phyloP scores from a whole-genome alignment of 2,329 filamentous ascomycete species.

The Helminthosporium solani region DNA sequence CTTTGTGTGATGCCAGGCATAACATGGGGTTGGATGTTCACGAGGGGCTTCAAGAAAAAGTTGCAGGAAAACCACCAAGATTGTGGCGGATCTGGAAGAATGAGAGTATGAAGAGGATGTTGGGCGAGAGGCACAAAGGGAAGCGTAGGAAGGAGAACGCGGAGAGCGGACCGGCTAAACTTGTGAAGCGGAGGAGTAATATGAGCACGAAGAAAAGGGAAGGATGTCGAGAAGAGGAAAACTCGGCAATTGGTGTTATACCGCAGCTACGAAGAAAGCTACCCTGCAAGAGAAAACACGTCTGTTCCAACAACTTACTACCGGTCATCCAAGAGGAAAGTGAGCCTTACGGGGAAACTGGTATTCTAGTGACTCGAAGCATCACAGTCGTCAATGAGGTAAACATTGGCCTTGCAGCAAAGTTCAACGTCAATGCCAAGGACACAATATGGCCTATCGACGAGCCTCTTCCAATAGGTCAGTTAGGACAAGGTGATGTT shows the following conservation, averaged over 20 bases:
- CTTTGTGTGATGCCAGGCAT: too few species aligned
- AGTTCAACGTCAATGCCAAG: background rate
- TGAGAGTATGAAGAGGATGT: background rate
- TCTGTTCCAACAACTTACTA: too few species aligned
- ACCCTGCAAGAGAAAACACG: background rate
- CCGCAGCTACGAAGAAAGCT: background rate
- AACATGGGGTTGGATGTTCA: background rate
- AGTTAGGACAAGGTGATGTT: background rate
- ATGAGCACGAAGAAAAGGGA: background rate
- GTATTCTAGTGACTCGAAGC: background rate
- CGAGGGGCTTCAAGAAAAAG: background rate
- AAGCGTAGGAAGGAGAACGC: background rate
- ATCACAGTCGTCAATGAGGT: background rate
- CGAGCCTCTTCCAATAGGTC: background rate
- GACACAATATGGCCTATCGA: background rate
- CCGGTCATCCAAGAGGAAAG: background rate
- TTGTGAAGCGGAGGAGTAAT: background rate
- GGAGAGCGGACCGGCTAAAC: background rate
- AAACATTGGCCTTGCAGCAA: background rate
- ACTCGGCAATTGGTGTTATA: background rate
- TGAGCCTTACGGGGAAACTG: background rate
- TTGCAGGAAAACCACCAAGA: background rate
- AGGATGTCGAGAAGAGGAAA: background rate
- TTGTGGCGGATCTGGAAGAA: background rate
- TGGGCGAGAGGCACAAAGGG: background rate